Base-by-base conservation (phyloP, 2,329 filamentous ascomycete genomes). In the Xylaria sp. region DNA sequence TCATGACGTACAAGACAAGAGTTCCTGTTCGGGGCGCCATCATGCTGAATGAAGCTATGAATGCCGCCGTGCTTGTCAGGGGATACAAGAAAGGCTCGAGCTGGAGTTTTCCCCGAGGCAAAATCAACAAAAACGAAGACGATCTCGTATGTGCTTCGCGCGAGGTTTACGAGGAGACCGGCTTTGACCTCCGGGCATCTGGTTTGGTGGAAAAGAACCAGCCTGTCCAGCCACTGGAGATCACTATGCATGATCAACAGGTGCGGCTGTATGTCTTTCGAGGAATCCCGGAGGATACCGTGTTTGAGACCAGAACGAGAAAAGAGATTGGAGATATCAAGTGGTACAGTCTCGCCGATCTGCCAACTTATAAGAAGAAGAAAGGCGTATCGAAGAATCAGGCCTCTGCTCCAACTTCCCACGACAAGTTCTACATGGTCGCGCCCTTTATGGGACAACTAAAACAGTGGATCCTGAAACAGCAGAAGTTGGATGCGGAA, bases 261-360 rank as follows among this genome's bases (percentile, higher is more conserved):
- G 88, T 99, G 77, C 85, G 90, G 64, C 82, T 99, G 42, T 99
- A 94, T 71, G 89, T 97, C 53, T 96, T 99, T 72, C 86, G 91
- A 56, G 87, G 92, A 63, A 86, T 99, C 2, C 90, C 92, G 11
- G 89, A 90, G 80, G 87, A 96, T 68, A 93, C 91, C 0, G 74
- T 86, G 61, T 99, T 99, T 70, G 89, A 93, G 73, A 91, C 95
- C 3, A 87, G 87, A 67, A 97, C 94, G 4, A 83, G 95, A 58
- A 97, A 97, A 74, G 95, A 99, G 74, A 99, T 99, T 71, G 96
- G 93, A 75, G 95, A 91, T 75, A 96, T 99, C 61, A 81, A 91
- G 71, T 99, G 94, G 94, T 97, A 95, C 76, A 91, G 87, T 67
- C 79, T 99, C 47, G 89, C 89, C 0, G 92, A 97, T 62, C 81